These are phyloP conservation scores for Backusella tarrabulga DNA, from an alignment of 192 early-diverging fungal genomes.

Conservation along the genomic window DNA sequence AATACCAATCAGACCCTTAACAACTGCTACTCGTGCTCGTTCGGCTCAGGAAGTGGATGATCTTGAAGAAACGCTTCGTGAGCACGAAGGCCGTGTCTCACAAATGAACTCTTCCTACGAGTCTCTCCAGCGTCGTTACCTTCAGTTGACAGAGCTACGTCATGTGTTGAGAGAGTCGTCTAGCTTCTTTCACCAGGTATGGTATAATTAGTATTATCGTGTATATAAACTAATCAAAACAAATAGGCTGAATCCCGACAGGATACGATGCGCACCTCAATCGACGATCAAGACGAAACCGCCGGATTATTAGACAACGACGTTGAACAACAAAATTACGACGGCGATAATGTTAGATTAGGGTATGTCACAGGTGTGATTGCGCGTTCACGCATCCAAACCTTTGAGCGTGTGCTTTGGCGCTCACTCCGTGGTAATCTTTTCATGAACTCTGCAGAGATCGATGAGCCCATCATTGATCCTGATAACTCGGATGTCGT, in stretches of 20 bases:
- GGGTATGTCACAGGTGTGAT: constrained; percentile 97
- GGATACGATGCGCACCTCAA: constrained; percentile 39
- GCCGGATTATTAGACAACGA: constrained; percentile 61
- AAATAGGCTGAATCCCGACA: constrained; percentile 17
- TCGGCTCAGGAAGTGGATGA: constrained; percentile 93
- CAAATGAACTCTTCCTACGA: constrained; percentile 89
- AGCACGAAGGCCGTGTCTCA: constrained; percentile 78
- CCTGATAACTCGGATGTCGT: constrained; percentile 85
- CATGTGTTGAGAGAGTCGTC: constrained; percentile 88
- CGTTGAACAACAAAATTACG: constrained; percentile 38
- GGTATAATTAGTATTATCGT: too few relatives aligned
- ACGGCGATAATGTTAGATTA: constrained; percentile 47
- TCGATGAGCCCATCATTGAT: constrained; percentile 92
- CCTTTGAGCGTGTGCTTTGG: constrained; percentile 96
- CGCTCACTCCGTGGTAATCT: constrained; percentile 95
- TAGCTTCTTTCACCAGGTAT: constrained; percentile 77
- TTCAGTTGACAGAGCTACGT: constrained; percentile 87
- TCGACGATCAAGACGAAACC: constrained; percentile 49
- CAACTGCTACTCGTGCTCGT: constrained; percentile 57
- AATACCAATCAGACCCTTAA: constrained; percentile 54
- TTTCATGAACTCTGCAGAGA: constrained; percentile 94
- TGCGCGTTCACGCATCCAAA: constrained; percentile 73
- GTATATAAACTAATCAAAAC: too few relatives aligned
- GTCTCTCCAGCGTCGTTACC: constrained; percentile 80
- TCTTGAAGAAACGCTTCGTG: constrained; percentile 75